These are phyloP conservation scores for Neotropicomus parvogracilis DNA, from an alignment of 1,284 basidiomycete species.

Conservation along the genomic window DNA sequence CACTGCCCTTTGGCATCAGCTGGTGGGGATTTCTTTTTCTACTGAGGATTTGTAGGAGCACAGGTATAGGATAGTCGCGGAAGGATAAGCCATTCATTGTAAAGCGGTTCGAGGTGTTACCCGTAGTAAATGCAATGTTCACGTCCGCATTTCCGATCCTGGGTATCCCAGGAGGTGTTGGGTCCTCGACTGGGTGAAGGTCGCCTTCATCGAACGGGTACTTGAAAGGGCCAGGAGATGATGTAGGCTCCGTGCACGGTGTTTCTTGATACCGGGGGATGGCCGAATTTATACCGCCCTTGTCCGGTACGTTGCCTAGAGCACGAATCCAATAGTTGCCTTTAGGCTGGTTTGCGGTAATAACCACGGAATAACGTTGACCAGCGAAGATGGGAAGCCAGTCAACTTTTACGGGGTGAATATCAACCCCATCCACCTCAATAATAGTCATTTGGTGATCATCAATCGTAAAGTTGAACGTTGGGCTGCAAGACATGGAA, in stretches of 20 bases:
- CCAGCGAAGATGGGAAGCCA: neutral
- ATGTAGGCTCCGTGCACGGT: neutral
- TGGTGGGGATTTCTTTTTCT: no score
- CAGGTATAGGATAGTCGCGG: neutral
- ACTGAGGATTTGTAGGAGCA: neutral
- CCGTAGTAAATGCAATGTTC: constrained; percentile 17
- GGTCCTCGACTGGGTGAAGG: constrained; percentile 34
- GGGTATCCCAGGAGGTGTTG: constrained; percentile 31
- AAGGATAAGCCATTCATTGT: constrained; percentile 19
- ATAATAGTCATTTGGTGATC: neutral
- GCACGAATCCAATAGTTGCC: constrained; percentile 2
- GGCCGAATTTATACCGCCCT: neutral
- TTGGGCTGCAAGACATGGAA: neutral
- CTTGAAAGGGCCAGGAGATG: neutral
- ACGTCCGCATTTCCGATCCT: constrained; percentile 28
- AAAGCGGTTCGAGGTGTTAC: neutral
- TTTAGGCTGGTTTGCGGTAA: neutral
- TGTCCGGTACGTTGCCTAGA: no score
- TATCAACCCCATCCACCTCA: neutral
- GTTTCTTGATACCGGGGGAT: neutral
- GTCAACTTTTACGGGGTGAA: neutral
- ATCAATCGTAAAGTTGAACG: constrained; percentile 1
- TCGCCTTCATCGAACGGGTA: constrained; percentile 16
- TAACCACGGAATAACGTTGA: constrained; percentile 1
- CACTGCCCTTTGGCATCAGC: neutral